Percentiles rank a stretch among this genome's conserved stretches.
phyloP scores from a whole-genome alignment of 495 filamentous ascomycete genomes.

The Hypoxylon perforatum region DNA sequence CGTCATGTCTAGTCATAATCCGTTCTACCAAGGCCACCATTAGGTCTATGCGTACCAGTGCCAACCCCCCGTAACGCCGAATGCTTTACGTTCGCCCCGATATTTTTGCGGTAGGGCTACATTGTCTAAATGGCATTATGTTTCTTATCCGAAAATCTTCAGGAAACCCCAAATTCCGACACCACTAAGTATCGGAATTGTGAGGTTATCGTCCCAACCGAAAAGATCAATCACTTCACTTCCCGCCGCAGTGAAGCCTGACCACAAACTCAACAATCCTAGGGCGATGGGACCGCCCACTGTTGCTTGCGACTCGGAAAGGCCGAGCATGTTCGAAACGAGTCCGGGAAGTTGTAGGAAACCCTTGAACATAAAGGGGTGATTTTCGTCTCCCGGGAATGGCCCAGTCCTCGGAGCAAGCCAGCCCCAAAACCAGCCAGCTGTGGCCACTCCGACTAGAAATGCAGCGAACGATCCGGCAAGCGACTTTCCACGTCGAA shows the following conservation, averaged over 20 bases:
- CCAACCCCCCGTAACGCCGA: conserved; percentile 29
- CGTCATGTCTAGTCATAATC: conserved; percentile 34
- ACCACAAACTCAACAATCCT: conserved; percentile 86
- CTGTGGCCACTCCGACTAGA: conserved; percentile 80
- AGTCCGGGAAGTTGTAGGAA: conserved; percentile 70
- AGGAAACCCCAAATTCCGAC: conserved; percentile 93
- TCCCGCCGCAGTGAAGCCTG: conserved; percentile 84
- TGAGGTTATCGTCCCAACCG: conserved; percentile 96
- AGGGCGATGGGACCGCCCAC: conserved; percentile 78
- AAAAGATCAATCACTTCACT: conserved; percentile 93
- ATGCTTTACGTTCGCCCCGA: conserved; percentile 15
- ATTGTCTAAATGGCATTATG: conserved; percentile 24
- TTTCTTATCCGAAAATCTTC: conserved; percentile 80
- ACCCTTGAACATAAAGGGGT: conserved; percentile 85
- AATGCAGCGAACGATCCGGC: conserved; percentile 89
- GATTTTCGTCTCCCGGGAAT: conserved; percentile 71
- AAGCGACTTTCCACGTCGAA: conserved; percentile 88
- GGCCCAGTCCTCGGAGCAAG: conserved; percentile 76
- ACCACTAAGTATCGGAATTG: conserved; percentile 91
- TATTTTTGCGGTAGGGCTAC: conserved; percentile 10
- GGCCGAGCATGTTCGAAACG: conserved; percentile 61
- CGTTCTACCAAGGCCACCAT: conserved; percentile 23
- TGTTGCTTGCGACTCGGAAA: conserved; percentile 57
- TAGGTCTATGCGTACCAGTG: conserved; percentile 12
- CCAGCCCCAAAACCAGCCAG: conserved; percentile 87